Evolutionary conservation across 192 early-diverging fungal genomes (phyloP), one percentile per base, ranked within the genome.

Genomic region (Kappamyces sp.): DNA sequence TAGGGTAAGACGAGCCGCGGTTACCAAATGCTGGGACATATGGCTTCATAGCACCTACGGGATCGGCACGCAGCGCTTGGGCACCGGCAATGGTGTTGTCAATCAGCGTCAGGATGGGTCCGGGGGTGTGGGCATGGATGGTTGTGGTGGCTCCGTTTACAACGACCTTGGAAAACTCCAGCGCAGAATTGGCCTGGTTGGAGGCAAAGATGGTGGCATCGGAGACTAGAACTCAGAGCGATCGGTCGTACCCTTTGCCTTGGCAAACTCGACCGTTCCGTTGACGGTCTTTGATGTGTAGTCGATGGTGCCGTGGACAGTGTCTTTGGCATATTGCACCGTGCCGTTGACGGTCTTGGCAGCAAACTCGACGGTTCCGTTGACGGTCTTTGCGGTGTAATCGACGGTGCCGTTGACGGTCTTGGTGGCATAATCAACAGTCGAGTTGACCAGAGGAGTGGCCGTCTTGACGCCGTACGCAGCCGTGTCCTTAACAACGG

Each of bases 21-120:
- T 74, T 63, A 45, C 74, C 71, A 47, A 75, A 79, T 33, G 65
- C 60, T 7, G 77, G 77, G 15, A 74, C 63, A 60, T 73, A 72
- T 3, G 63, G 62, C 47, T 69, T 68, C 15, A 79, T 50, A 45
- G 73, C 61, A 5, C 66, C 68, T 34, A 68, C 59, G 12, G 76
- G 76, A 54, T 76, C 73, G 1, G n/a, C 11, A 31, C 49, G 47
- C 22, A 76, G 48, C 22, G 57, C 47, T 58, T 71, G 55, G 36
- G 70, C 74, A 5, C 48, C 46, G 2, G 66, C 66, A 36, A 74
- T 22, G 35, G 72, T 65, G 8, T 51, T 37, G 31, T 51, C 45
- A 54, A 79, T 49, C 11, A 79, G 58, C 47, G 66, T 61, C 45
- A 65, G 9, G 61, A 79, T 58, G 46, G 77, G 77, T 39, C 51